A percentile compares a stretch with the other conserved stretches of the same genome.
phyloP scores from a whole-genome alignment of 2,329 filamentous ascomycete species.

The Cladosporium sp. region DNA sequence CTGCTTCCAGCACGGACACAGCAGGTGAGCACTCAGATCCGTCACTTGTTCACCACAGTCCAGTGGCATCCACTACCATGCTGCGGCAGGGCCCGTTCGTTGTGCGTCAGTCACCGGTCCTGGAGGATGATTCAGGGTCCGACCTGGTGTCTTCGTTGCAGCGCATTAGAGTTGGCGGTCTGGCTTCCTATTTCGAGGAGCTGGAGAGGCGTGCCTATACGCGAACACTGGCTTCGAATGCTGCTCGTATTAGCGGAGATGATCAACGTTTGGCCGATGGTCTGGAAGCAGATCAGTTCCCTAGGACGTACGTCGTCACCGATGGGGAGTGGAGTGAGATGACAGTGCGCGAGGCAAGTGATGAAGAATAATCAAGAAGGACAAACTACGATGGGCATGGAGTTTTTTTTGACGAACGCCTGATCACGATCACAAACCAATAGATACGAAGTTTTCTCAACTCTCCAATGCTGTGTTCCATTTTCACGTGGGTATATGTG shows the following conservation, averaged over 20 bases:
- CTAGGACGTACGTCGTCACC: background rate
- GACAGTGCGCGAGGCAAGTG: background rate
- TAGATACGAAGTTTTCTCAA: background rate
- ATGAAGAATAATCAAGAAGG: background rate
- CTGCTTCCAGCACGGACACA: background rate
- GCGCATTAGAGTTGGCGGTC: background rate
- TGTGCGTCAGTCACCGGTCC: background rate
- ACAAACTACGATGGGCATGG: background rate
- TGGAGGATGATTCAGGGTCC: background rate
- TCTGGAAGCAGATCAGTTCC: background rate
- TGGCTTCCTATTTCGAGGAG: conserved; percentile 11
- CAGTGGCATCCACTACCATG: background rate
- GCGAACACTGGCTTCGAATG: background rate
- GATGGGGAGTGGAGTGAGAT: background rate
- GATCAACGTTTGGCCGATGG: background rate
- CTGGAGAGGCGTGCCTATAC: background rate
- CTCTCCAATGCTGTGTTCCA: conserved; percentile 11
- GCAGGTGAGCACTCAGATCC: background rate
- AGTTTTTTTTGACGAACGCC: background rate
- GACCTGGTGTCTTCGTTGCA: conserved; percentile 13
- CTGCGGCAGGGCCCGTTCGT: background rate
- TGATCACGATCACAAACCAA: background rate
- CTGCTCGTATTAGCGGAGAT: background rate
- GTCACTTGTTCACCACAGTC: background rate
- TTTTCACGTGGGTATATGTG: conserved; percentile 10